Percentiles rank a stretch among this genome's conserved stretches.
Evolutionary conservation across 2,329 filamentous ascomycete genomes (phyloP).

Genomic region (Colletotrichum shisoi): DNA sequence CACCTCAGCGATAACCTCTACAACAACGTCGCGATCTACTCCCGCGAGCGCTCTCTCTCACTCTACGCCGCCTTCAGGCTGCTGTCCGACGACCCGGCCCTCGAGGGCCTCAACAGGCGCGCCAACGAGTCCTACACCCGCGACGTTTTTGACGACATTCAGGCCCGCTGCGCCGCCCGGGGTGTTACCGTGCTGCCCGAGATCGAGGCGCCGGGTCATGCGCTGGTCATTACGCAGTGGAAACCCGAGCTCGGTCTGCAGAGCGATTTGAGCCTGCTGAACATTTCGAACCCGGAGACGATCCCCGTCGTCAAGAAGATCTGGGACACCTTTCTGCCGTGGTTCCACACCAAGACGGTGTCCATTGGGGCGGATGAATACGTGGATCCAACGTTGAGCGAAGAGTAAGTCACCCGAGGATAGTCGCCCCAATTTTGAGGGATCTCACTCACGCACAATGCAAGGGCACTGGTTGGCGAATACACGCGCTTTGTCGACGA

Average conservation of each 20-base stretch:
- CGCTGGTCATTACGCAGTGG: constrained; percentile 66
- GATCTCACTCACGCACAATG: neutral
- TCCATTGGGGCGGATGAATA: constrained; percentile 66
- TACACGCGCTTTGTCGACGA: constrained; percentile 60
- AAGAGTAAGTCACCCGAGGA: constrained; percentile 43
- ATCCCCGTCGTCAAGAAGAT: constrained; percentile 60
- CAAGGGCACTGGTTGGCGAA: constrained; percentile 52
- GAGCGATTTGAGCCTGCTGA: constrained; percentile 57
- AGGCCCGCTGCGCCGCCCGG: constrained; percentile 59
- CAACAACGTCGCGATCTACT: constrained; percentile 60
- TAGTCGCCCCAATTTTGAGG: too few species aligned
- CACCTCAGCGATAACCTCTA: constrained; percentile 66
- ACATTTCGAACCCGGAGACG: constrained; percentile 56
- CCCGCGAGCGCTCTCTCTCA: constrained; percentile 55
- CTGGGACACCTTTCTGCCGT: constrained; percentile 62
- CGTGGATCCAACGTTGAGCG: constrained; percentile 46
- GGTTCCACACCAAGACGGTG: constrained; percentile 63
- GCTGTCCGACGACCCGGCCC: constrained; percentile 56
- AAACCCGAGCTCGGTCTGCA: constrained; percentile 62
- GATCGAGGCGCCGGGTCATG: constrained; percentile 67
- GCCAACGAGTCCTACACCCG: constrained; percentile 64
- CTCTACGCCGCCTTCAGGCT: constrained; percentile 65
- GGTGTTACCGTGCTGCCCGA: constrained; percentile 67
- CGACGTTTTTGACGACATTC: constrained; percentile 60
- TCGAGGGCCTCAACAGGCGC: constrained; percentile 59